Evolutionary conservation across 768 basidiomycete genomes (phyloP), one percentile per base, ranked within the genome.

Genomic region (Pulveroboletus ravenelii): DNA sequence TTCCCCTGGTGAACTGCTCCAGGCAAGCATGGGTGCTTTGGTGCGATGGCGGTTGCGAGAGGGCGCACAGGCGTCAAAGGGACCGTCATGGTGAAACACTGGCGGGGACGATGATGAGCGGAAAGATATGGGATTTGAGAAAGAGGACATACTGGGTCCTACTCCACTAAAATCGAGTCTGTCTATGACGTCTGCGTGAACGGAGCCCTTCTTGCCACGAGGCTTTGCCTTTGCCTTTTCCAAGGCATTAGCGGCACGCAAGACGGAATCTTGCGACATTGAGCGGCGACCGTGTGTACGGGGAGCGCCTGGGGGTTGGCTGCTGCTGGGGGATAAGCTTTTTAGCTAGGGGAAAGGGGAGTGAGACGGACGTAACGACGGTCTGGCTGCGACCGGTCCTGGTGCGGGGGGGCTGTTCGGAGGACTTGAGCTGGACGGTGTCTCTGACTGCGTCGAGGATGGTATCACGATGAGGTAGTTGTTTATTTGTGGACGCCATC

Each of bases 81-180:
- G 91, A 29, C 90, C 90, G 61, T 93, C 91, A 62, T 93, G 90
- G 62, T 93, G 90, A 71, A 93, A 89, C 82, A 89, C 90, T 93
- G 57, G 46, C 27, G 25, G 48, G 27, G 23, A 48, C 45, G 31
- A 46, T 17, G 37, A 41, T 49, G 53, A 51, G 41, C 32, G 31
- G 37, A 27, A 30, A 29, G 31, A 27, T 6, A 49, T 5, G 34
- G 25, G 17, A 10, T 15, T 7, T 32, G 54, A 31, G 51, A 51
- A 56, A 49, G 54, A 41, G 54, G 42, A 79, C 89, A 56, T 63
- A 91, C 90, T 89, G 50, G 86, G 81, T 9, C 89, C 89, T 37
- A 90, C 86, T 60, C 90, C 85, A 15, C 87, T 87, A 52, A 81
- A 87, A 71, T 93, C 90, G 52, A 93, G 81, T 57, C 87, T 80